Evolutionary conservation across 768 basidiomycete genomes (phyloP).

Genomic region (Rhizopogon salebrosus): DNA sequence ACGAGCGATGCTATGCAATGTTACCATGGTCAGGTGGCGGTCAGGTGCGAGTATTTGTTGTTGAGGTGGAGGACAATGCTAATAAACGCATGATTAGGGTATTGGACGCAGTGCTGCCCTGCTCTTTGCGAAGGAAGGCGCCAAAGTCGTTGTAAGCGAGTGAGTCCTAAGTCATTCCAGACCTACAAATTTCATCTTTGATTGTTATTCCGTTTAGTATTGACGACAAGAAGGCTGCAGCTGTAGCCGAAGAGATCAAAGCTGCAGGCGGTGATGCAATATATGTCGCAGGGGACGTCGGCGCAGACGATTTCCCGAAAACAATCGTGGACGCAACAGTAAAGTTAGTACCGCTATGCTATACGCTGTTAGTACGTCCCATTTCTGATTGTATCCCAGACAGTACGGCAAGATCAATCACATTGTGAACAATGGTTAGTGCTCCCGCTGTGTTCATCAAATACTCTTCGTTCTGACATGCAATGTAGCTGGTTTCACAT

Average conservation of each 20-base stretch:
- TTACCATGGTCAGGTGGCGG: conserved; percentile 51
- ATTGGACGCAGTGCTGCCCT: conserved; percentile 74
- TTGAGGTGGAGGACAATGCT: not conserved
- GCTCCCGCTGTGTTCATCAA: not conserved
- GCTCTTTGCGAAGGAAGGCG: conserved; percentile 79
- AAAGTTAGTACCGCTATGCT: conserved; percentile 43
- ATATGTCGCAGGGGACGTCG: conserved; percentile 74
- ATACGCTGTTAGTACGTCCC: not conserved
- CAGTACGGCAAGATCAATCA: conserved; percentile 86
- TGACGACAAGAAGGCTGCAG: conserved; percentile 61
- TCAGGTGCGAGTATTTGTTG: conserved; percentile 41
- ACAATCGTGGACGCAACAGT: conserved; percentile 72
- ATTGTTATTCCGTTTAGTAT: conserved; percentile 40
- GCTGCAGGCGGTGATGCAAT: conserved; percentile 68
- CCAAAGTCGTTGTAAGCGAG: conserved; percentile 85
- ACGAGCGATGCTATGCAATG: not conserved
- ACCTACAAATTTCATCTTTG: not conserved
- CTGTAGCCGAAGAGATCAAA: conserved; percentile 71
- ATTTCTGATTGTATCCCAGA: not conserved
- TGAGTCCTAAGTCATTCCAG: conserved; percentile 25
- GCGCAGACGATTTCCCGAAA: conserved; percentile 79
- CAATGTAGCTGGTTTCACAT: conserved; percentile 63
- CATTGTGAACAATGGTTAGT: conserved; percentile 73
- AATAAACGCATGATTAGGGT: conserved; percentile 39
- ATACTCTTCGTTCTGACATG: not conserved